Percentiles rank a stretch among this genome's conserved stretches.
These are phyloP conservation scores for Rhodotorula sp. DNA, from an alignment of 1,284 basidiomycete genomes.

Conservation along the genomic window DNA sequence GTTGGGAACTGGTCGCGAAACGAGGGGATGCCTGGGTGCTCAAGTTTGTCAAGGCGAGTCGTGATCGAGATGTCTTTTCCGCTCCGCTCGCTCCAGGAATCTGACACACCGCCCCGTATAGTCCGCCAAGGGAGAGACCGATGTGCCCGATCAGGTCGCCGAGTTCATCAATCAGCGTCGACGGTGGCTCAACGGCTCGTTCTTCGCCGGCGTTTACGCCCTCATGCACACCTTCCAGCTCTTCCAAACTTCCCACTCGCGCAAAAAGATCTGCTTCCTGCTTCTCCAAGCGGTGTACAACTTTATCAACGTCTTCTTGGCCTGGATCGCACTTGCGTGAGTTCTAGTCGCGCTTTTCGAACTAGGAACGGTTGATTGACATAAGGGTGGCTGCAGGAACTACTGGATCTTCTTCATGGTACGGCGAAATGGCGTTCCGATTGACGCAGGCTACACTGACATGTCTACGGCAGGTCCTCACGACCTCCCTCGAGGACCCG, in stretches of 20 bases:
- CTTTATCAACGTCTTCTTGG: constrained; percentile 79
- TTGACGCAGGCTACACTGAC: not conserved
- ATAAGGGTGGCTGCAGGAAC: constrained; percentile 62
- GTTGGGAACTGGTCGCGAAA: constrained; percentile 95
- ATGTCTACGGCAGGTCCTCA: constrained; percentile 61
- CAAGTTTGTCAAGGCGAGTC: constrained; percentile 76
- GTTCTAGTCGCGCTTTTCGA: not conserved
- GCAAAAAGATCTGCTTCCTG: constrained; percentile 69
- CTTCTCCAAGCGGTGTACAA: constrained; percentile 85
- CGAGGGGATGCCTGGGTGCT: constrained; percentile 86
- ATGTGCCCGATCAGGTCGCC: constrained; percentile 88
- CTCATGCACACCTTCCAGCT: constrained; percentile 74
- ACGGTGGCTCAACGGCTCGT: constrained; percentile 66
- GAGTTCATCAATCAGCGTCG: constrained; percentile 72
- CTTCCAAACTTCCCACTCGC: constrained; percentile 77
- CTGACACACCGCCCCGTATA: not conserved
- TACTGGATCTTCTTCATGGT: constrained; percentile 95
- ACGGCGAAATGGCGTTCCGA: no score
- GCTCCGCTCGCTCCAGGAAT: not conserved
- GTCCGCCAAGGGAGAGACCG: constrained; percentile 90
- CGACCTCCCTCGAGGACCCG: constrained; percentile 77
- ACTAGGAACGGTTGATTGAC: not conserved
- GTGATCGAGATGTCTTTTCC: not conserved
- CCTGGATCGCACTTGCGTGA: constrained; percentile 87
- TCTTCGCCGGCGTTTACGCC: constrained; percentile 76